Evolutionary conservation across 2,329 filamentous ascomycete species (phyloP).

Genomic region (Aphanocladium album): DNA sequence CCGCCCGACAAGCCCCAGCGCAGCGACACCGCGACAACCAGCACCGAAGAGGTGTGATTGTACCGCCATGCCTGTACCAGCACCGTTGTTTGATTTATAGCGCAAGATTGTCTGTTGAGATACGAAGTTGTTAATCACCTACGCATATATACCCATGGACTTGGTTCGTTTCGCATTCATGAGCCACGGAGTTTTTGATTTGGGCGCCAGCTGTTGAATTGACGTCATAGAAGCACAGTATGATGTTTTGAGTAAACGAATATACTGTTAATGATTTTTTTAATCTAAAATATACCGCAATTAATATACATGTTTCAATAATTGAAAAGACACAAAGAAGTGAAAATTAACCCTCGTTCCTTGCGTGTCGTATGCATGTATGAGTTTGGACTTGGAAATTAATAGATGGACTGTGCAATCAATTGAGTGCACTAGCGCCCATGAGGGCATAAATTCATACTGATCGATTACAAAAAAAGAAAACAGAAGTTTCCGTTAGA

Average conservation of each 20-base stretch:
- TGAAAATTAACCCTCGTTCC: no score
- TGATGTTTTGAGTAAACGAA: neutral
- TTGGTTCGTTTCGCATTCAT: neutral
- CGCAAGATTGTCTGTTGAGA: neutral
- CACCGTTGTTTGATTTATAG: neutral
- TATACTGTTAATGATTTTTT: neutral
- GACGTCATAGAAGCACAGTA: neutral
- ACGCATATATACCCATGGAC: conserved; percentile 1
- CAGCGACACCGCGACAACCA: neutral
- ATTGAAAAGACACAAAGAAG: no score
- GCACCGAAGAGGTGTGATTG: neutral
- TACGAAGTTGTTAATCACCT: neutral
- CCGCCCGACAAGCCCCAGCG: no score
- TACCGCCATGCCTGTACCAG: neutral
- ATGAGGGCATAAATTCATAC: no score
- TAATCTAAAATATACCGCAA: neutral
- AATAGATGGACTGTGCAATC: no score
- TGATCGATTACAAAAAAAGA: no score
- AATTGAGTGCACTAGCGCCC: no score
- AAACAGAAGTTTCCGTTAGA: no score
- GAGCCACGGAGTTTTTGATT: neutral
- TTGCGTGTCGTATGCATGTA: no score
- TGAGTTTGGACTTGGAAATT: no score
- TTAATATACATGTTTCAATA: no score
- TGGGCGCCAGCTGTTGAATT: neutral